Evolutionary conservation across 176 grass and related monocot genomes (phyloP).

Genomic region (Melocanna baccifera): DNA sequence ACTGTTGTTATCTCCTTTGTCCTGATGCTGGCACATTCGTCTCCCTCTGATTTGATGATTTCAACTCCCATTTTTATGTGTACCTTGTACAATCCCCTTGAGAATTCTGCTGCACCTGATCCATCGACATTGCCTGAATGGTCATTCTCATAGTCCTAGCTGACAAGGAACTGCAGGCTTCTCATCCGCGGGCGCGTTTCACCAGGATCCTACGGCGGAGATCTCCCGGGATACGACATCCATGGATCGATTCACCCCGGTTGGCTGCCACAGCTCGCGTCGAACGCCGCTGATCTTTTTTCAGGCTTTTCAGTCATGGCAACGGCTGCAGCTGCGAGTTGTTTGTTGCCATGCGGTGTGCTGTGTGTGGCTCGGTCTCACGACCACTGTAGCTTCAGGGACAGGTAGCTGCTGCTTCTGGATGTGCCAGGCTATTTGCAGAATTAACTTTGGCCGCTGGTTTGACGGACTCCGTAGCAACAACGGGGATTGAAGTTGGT

Average conservation of each 20-base stretch:
- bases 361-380: not conserved
- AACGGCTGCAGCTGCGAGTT: not conserved
- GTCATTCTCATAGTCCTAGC: too few species aligned
- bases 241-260: not conserved
- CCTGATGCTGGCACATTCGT: not conserved
- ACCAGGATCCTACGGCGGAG: not conserved
- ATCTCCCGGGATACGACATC: not conserved
- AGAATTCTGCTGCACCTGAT: not conserved
- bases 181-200: not conserved
- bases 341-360: not conserved
- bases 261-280: not conserved
- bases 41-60: not conserved
- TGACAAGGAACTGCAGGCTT: not conserved
- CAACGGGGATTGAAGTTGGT: not conserved
- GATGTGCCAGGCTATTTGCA: not conserved
- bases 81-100: not conserved
- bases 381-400: not conserved
- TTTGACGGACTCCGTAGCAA: not conserved
- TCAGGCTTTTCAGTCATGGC: not conserved
- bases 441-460: not conserved
- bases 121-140: constrained; percentile 22
- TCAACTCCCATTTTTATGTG: not conserved
- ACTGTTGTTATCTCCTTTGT: constrained; percentile 46
- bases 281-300: not conserved
- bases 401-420: not conserved